Percentiles rank a stretch among this genome's conserved stretches.
Conservation (phyloP, 805 yeast species). For the Teunomyces cretensis region DNA sequence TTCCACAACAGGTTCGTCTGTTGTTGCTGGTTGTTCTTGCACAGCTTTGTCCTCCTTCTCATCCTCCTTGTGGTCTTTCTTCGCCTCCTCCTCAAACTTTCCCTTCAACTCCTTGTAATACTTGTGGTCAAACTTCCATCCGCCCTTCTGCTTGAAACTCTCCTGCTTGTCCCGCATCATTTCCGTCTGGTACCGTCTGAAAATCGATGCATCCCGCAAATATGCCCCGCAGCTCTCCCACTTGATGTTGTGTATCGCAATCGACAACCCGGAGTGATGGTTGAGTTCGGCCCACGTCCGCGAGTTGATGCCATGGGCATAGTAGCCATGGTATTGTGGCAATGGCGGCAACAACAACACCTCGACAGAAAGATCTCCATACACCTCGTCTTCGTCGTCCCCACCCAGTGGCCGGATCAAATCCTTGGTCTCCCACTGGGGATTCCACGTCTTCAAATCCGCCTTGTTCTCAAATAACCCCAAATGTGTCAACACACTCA, state of each 20-base stretch:
- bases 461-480: slow-evolving; percentile 54
- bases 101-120: slow-evolving; percentile 27
- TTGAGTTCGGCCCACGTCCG: slow-evolving; percentile 59
- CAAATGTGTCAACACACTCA: slow-evolving; percentile 70
- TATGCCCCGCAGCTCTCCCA: slow-evolving; percentile 40
- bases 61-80: neutral
- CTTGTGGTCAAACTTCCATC: slow-evolving; percentile 34
- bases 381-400: slow-evolving; percentile 18
- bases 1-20: too few species aligned
- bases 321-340: slow-evolving; percentile 61
- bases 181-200: slow-evolving; percentile 30
- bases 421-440: slow-evolving; percentile 26
- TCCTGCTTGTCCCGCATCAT: slow-evolving; percentile 11
- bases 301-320: slow-evolving; percentile 67
- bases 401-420: slow-evolving; percentile 17
- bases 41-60: too few species aligned
- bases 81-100: slow-evolving; percentile 16
- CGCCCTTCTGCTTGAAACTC: slow-evolving; percentile 17
- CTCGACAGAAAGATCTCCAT: slow-evolving; percentile 56
- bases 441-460: slow-evolving; percentile 33
- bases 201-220: slow-evolving; percentile 26
- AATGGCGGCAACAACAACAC: slow-evolving; percentile 68
- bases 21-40: too few species aligned
- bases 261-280: slow-evolving; percentile 78
- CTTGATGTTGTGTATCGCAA: slow-evolving; percentile 56